phyloP scores from a whole-genome alignment of 192 early-diverging fungal genomes.

The Coemansia sp. region DNA sequence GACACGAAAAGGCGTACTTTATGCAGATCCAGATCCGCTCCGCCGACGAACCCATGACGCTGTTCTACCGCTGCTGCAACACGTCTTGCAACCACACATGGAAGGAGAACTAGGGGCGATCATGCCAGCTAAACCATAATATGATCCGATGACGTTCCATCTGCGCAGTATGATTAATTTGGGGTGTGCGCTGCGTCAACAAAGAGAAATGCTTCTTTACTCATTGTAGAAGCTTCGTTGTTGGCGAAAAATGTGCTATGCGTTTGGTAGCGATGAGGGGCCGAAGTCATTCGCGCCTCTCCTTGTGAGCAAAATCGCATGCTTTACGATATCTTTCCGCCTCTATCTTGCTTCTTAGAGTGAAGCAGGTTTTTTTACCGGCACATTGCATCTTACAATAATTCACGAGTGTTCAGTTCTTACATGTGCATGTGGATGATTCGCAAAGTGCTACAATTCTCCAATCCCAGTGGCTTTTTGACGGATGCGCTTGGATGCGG shows the following conservation, averaged over 20 bases:
- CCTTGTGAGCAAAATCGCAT: neutral
- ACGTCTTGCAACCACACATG: constrained; percentile 67
- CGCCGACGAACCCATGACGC: constrained; percentile 93
- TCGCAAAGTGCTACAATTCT: neutral
- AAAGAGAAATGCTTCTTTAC: neutral
- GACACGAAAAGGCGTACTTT: constrained; percentile 71
- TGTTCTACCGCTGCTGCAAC: constrained; percentile 85
- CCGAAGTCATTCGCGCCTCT: neutral
- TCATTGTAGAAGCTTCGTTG: constrained; percentile 39
- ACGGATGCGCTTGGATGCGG: no score
- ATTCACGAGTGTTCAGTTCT: neutral
- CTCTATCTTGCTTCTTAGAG: constrained; percentile 46
- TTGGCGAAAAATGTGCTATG: constrained; percentile 7
- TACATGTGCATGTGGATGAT: neutral
- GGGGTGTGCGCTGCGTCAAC: neutral
- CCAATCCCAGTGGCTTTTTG: neutral
- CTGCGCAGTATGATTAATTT: neutral
- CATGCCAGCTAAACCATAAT: constrained; percentile 4
- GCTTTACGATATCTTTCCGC: constrained; percentile 1
- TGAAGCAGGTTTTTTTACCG: neutral
- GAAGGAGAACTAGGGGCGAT: constrained; percentile 59
- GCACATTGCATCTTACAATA: neutral
- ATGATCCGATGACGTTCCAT: neutral
- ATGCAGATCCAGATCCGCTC: constrained; percentile 89
- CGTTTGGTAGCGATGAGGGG: constrained; percentile 1